Base-by-base conservation (phyloP, 129 eudicot genomes). In the Ambrosia artemisiifolia region DNA sequence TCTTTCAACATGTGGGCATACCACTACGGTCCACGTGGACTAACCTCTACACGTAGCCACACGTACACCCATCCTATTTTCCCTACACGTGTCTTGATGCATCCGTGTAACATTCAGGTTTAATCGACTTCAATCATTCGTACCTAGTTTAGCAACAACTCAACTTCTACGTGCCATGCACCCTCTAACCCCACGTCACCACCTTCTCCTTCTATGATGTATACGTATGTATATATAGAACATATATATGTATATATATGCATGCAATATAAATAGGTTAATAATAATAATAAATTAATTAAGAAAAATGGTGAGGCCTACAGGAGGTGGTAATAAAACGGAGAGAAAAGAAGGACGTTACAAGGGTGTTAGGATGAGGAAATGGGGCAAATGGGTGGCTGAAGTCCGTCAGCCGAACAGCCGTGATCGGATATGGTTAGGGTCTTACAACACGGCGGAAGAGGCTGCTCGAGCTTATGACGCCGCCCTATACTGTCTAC, bases 311-410 rank as follows among this genome's bases (percentile, higher is more conserved):
- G 82, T 71, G 72, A 71, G 67, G 14, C 77, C 82, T 44, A 50
- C 50, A 0, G 49, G 57, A 10, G 35, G 71, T 49, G 77, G 72
- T 63, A 72, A 72, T 5, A 78, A 36, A 71, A 40, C 69, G 17
- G 82, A 78, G 69, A 63, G 20, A 18, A 71, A 28, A 16, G 72
- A 77, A 20, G 80, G 79, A 17, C 82, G 81, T 61, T 93, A 70
- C 47, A 93, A 84, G 76, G 98, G 98, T 14, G 98, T 94, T 1
- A 32, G 98, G 69, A 94, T 88, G 95, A 67, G 98, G 24, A 90
- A 90, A 70, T 94, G 98, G 98, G 98, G 98, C 6, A 94, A 94
- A 36, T 94, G 84, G 82, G 97, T 94, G 10, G 93, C 98, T 3
- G 98, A 94, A 28, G 93, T 94, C 18, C 88, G 98, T 3, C 86